Percentiles rank a stretch among this genome's conserved stretches.
phyloP scores from a whole-genome alignment of 495 filamentous ascomycete genomes.

The Penicillium egyptiacum region DNA sequence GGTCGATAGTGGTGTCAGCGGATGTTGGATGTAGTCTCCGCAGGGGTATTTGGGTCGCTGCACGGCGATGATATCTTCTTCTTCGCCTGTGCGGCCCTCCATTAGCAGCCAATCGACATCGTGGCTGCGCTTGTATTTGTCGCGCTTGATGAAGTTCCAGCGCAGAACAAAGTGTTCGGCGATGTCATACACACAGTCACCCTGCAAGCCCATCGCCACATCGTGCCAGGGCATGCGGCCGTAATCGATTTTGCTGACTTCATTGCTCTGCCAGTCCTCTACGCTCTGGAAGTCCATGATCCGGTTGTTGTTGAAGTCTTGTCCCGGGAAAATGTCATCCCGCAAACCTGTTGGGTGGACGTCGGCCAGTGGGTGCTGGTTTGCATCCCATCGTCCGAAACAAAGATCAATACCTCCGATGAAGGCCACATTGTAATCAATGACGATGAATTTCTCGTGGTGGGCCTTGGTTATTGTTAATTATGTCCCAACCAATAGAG shows the following conservation, averaged over 20 bases:
- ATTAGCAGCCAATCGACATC: conserved; percentile 81
- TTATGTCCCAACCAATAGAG: neutral
- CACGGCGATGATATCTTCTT: conserved; percentile 84
- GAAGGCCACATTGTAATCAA: conserved; percentile 87
- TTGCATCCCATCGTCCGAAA: conserved; percentile 88
- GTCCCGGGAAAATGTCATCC: conserved; percentile 88
- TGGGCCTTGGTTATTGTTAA: conserved; percentile 58
- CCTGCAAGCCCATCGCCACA: conserved; percentile 84
- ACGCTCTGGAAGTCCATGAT: conserved; percentile 96
- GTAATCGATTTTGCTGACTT: conserved; percentile 87
- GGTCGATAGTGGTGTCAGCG: conserved; percentile 58
- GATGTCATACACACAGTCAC: conserved; percentile 89
- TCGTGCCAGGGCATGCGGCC: conserved; percentile 99
- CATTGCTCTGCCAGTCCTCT: conserved; percentile 86
- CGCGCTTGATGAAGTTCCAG: conserved; percentile 96
- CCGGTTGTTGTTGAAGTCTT: conserved; percentile 94
- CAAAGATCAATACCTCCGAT: conserved; percentile 95
- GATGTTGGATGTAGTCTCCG: conserved; percentile 83
- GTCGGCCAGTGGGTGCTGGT: conserved; percentile 83
- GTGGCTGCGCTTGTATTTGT: conserved; percentile 90
- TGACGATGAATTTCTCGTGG: conserved; percentile 94
- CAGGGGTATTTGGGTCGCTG: conserved; percentile 83
- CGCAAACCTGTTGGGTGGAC: conserved; percentile 80
- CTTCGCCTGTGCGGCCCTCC: conserved; percentile 71
- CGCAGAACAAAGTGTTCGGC: conserved; percentile 93